phyloP scores from a whole-genome alignment of 768 basidiomycete genomes.

The Psilocybe cyanescens region DNA sequence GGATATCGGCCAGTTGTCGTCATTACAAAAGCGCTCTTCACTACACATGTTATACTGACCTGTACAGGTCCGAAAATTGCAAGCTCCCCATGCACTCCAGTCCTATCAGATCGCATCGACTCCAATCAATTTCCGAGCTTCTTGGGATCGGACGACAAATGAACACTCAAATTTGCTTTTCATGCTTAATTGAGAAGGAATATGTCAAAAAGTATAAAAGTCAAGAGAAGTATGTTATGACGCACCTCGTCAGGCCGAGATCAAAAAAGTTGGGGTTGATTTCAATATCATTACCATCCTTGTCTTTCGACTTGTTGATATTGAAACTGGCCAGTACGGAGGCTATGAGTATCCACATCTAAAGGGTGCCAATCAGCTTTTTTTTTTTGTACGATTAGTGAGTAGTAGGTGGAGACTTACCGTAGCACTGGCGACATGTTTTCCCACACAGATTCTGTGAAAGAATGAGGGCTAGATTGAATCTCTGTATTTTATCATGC shows the following conservation, averaged over 20 bases:
- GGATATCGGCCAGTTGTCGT: no score
- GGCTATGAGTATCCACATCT: conserved; percentile 24
- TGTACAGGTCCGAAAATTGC: no score
- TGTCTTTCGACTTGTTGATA: conserved; percentile 34
- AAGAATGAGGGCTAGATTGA: not conserved
- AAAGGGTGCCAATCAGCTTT: no score
- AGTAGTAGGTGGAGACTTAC: conserved; percentile 4
- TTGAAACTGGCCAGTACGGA: conserved; percentile 33
- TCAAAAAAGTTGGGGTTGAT: conserved; percentile 16
- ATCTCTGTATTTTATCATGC: not conserved
- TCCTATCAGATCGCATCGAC: no score
- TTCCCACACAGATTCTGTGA: conserved; percentile 16
- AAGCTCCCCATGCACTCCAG: no score
- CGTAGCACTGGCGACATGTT: conserved; percentile 16
- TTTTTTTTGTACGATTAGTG: no score
- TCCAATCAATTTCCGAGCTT: not conserved
- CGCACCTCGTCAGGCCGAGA: conserved; percentile 12
- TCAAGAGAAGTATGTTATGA: not conserved
- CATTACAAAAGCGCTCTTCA: no score
- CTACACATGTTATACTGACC: no score
- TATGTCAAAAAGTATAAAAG: not conserved
- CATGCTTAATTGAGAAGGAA: not conserved
- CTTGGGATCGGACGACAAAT: not conserved
- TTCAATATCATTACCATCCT: conserved; percentile 37
- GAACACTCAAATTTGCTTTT: not conserved